These are phyloP conservation scores for Arachnomyces sp. DNA, from an alignment of 2,329 filamentous ascomycete species.

Conservation along the genomic window DNA sequence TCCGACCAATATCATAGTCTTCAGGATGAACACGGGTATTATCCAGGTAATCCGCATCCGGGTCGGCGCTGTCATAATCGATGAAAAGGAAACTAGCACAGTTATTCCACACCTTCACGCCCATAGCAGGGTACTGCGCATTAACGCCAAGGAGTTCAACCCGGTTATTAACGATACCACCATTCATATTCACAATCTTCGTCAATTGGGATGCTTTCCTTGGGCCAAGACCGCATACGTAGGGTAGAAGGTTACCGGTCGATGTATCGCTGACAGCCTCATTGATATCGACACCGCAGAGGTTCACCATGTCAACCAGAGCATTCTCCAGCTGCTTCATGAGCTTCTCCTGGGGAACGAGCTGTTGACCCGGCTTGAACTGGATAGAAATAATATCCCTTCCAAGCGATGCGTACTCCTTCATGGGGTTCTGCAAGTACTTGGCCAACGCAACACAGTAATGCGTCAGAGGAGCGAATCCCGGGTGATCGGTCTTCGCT, in stretches of 20 bases:
- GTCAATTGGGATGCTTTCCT: slow-evolving; percentile 78
- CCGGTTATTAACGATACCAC: slow-evolving; percentile 72
- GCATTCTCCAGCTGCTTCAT: slow-evolving; percentile 83
- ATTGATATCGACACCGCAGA: slow-evolving; percentile 91
- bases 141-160: slow-evolving; percentile 84
- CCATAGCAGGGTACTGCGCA: slow-evolving; percentile 73
- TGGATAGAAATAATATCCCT: slow-evolving; percentile 78
- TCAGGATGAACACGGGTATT: slow-evolving; percentile 96
- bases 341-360: slow-evolving; percentile 81
- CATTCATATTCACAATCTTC: slow-evolving; percentile 87
- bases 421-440: slow-evolving; percentile 91
- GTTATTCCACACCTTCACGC: slow-evolving; percentile 88
- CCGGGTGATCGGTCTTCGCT: slow-evolving; percentile 70
- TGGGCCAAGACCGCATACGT: slow-evolving; percentile 81
- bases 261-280: slow-evolving; percentile 76
- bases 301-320: slow-evolving; percentile 97
- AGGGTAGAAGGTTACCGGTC: slow-evolving; percentile 80
- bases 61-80: slow-evolving; percentile 72
- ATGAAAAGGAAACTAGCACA: slow-evolving; percentile 93
- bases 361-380: slow-evolving; percentile 83
- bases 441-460: slow-evolving; percentile 85
- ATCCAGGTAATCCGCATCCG: slow-evolving; percentile 82
- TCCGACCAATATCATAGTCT: slow-evolving; percentile 94
- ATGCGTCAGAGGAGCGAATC: slow-evolving; percentile 65
- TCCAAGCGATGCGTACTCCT: slow-evolving; percentile 89